Conservation (phyloP, 2,329 filamentous ascomycete genomes). For the Fusarium pseudocircinatum region DNA sequence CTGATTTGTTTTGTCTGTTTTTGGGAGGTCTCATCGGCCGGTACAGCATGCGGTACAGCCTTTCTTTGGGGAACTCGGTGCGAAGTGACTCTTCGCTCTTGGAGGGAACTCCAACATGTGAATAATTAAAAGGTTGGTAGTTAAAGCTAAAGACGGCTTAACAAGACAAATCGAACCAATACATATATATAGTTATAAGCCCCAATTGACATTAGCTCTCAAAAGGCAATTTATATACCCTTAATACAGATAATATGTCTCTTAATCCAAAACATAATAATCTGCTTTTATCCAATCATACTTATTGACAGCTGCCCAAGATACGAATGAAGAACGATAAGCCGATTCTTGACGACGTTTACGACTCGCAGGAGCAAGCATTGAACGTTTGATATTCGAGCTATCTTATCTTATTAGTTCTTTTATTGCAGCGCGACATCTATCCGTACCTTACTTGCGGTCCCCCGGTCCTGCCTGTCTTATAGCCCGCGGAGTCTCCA, state of each 20-base stretch:
- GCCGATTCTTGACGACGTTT: not conserved
- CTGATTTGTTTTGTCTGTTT: not conserved
- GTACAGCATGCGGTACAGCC: not conserved
- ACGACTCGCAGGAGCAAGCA: not conserved
- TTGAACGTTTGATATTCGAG: fast-evolving
- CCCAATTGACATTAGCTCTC: too few relatives aligned
- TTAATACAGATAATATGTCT: too few relatives aligned
- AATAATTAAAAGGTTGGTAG: too few relatives aligned
- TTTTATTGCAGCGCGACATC: too few relatives aligned
- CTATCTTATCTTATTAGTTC: not conserved
- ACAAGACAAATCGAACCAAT: not conserved
- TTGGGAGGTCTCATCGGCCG: not conserved
- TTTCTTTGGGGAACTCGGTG: not conserved
- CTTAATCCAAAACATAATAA: too few relatives aligned
- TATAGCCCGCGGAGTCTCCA: not conserved
- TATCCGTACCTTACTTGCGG: not conserved
- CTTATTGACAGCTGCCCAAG: too few relatives aligned
- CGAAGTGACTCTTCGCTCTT: not conserved
- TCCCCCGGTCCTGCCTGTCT: not conserved
- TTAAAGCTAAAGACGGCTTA: not conserved
- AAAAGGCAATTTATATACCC: too few relatives aligned
- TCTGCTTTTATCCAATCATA: too few relatives aligned
- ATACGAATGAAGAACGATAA: not conserved
- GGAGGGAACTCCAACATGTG: too few relatives aligned
- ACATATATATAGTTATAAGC: too few relatives aligned